A percentile compares a stretch with the other conserved stretches of the same genome.
phyloP scores from a whole-genome alignment of 805 yeast species.

The Lachancea fermentati region DNA sequence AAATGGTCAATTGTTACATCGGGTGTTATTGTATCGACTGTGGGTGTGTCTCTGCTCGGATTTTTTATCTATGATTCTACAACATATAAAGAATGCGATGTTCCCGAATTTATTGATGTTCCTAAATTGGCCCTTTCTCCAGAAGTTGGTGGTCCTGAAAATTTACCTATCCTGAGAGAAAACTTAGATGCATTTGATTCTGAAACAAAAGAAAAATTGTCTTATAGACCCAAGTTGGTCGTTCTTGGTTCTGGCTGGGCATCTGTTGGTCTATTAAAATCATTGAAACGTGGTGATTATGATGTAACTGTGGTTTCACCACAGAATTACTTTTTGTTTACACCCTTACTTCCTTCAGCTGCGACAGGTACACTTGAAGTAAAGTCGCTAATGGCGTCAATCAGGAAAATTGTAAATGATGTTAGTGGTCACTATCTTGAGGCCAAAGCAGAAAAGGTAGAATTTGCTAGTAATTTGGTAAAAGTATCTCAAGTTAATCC shows the following conservation, averaged over 20 bases:
- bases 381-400: constrained; percentile 58
- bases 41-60: constrained; percentile 38
- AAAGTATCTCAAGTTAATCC: constrained; percentile 47
- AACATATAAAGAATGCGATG: constrained; percentile 45
- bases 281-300: constrained; percentile 47
- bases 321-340: constrained; percentile 61
- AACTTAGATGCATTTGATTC: constrained; percentile 55
- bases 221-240: constrained; percentile 51
- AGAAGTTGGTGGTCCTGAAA: constrained; percentile 62
- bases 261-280: constrained; percentile 52
- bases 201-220: constrained; percentile 39
- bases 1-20: constrained; percentile 34
- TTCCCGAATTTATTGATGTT: constrained; percentile 42
- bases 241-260: constrained; percentile 72
- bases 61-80: constrained; percentile 63
- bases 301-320: constrained; percentile 66
- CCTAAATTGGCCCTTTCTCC: constrained; percentile 52
- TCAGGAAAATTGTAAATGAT: constrained; percentile 48
- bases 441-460: constrained; percentile 55
- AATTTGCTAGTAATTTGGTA: constrained; percentile 49
- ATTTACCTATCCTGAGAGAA: constrained; percentile 53
- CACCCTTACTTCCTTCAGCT: constrained; percentile 64
- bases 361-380: constrained; percentile 67
- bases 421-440: constrained; percentile 58
- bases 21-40: constrained; percentile 41